phyloP scores from a whole-genome alignment of 2,329 filamentous ascomycete species.

The Fulvia fulva region DNA sequence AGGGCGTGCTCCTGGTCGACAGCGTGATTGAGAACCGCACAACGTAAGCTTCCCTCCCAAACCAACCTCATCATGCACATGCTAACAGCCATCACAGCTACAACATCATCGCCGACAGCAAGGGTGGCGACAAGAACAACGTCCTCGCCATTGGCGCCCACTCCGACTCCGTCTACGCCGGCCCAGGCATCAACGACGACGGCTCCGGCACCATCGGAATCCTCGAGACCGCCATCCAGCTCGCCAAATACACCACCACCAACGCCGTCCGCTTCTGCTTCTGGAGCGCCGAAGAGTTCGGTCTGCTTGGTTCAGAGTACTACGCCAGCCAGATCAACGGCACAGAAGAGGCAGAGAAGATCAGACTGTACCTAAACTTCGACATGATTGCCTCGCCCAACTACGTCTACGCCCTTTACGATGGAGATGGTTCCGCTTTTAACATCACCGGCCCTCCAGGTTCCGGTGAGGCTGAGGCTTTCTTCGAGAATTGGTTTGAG shows the following conservation, averaged over 20 bases:
- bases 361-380: conserved; percentile 66
- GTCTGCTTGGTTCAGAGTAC: conserved; percentile 57
- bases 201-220: conserved; percentile 63
- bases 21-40: conserved; percentile 45
- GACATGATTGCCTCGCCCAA: conserved; percentile 68
- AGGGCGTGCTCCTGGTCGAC: conserved; percentile 41
- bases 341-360: conserved; percentile 52
- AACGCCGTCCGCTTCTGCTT: conserved; percentile 66
- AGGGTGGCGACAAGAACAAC: conserved; percentile 56
- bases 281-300: conserved; percentile 63
- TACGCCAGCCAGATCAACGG: conserved; percentile 42
- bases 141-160: conserved; percentile 58
- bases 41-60: conserved; percentile 32
- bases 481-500: conserved; percentile 66
- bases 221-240: conserved; percentile 56
- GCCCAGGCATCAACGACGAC: conserved; percentile 74
- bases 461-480: conserved; percentile 62
- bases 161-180: conserved; percentile 57
- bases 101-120: conserved; percentile 60
- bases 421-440: conserved; percentile 55
- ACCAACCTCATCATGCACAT: neutral
- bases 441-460: conserved; percentile 56
- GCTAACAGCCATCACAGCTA: conserved; percentile 29
- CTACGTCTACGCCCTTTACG: conserved; percentile 54
- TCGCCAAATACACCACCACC: conserved; percentile 68